Conservation (phyloP, 805 yeast genomes). For the Hanseniaspora osmophila region DNA sequence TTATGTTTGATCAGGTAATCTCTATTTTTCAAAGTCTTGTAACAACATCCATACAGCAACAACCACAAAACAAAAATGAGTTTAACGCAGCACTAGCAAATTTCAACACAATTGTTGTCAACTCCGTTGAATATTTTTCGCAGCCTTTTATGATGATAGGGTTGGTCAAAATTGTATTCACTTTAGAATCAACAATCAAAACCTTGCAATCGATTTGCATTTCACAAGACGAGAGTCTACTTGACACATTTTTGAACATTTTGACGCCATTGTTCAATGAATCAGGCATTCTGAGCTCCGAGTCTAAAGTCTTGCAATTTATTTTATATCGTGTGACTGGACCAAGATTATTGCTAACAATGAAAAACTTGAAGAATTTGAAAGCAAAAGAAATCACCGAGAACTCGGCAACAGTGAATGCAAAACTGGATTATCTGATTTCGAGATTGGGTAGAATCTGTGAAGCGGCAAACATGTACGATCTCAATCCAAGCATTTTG, state of each 20-base stretch:
- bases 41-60: conserved; percentile 6
- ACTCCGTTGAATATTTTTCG: conserved; percentile 76
- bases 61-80: conserved; percentile 9
- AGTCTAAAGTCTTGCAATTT: conserved; percentile 30
- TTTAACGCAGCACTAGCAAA: background rate
- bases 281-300: conserved; percentile 27
- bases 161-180: conserved; percentile 39
- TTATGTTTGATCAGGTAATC: conserved; percentile 59
- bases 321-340: conserved; percentile 24
- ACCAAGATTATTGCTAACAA: conserved; percentile 12
- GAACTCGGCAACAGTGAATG: background rate
- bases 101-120: conserved; percentile 27
- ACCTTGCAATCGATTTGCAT: conserved; percentile 12
- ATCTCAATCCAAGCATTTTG: conserved; percentile 16
- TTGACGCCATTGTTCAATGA: conserved; percentile 30
- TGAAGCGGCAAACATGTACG: conserved; percentile 16
- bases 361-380: conserved; percentile 11
- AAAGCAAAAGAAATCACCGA: no score
- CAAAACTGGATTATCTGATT: conserved; percentile 16
- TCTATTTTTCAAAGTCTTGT: conserved; percentile 46
- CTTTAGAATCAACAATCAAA: conserved; percentile 31
- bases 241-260: conserved; percentile 25
- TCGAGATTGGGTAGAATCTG: conserved; percentile 11
- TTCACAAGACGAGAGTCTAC: conserved; percentile 18
- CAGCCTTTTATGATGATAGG: conserved; percentile 62